Base-by-base conservation (phyloP, 352 stramenopile species). In the Phytophthora citricola region DNA sequence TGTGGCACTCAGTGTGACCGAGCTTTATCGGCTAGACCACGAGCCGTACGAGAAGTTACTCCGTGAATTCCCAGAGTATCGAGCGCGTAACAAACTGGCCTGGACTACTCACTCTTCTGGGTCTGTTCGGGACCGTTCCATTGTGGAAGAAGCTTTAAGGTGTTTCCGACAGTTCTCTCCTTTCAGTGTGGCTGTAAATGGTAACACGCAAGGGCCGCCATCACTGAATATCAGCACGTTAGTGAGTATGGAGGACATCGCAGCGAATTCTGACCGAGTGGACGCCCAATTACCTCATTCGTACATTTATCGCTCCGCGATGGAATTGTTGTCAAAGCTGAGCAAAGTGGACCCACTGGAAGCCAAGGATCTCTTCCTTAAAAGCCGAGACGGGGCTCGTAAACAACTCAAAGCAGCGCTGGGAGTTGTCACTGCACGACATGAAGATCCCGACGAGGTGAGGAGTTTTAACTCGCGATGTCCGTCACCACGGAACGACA, bases 1-100 rank as follows among this genome's bases (percentile, higher is more conserved):
- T 66, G 76, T 85, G 15, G 66, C 84, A 6, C 48, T 92, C 8
- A 77, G 66, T 0, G 74, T 81, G 8, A 73, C 77, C 0, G 84
- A 94, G 50, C 60, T 94, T 31, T 94, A 92, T 49, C 79, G 85
- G 4, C 66, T 94, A 4, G 81, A 93, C 24, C 61, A 85, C 27
- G 67, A 75, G 10, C 75, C 68, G 6, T 92, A 91, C 43, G 83
- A 93, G 38, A 72, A 75, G 32, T 36, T 91, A 15, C 48, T 94
- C 15, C 66, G 83, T 3, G 78, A 90, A 22, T 94, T 89, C 8
- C 84, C 86, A 0, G 79, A 92, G 49, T 92, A 92, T 58, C 77
- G 83, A 7, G 59, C 46, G 14, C 73, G 71, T 40, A 89, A 86
- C 66, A 81, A 81, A 12, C 40, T 75, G 4, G 68, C 81, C 1